Evolutionary conservation across 1,284 basidiomycete genomes (phyloP).

Genomic region (Tilletiopsis washingtonensis): DNA sequence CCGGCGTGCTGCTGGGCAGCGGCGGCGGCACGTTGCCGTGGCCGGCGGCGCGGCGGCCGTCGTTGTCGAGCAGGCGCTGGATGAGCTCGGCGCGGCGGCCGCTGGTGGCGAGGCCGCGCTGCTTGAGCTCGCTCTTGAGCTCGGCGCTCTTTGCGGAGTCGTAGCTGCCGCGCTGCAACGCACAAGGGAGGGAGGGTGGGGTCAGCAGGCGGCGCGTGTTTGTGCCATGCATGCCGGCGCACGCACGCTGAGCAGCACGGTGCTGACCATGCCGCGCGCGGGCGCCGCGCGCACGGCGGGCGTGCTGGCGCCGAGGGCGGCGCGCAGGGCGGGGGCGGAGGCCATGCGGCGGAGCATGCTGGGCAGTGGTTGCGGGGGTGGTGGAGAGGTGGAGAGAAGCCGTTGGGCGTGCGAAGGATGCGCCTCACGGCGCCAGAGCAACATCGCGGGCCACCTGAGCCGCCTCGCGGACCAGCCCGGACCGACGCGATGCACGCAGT

Average conservation of each 20-base stretch:
- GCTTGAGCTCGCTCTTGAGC: conserved; percentile 6
- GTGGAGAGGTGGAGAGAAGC: too few species aligned
- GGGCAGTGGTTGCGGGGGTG: too few species aligned
- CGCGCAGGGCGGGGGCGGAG: too few species aligned
- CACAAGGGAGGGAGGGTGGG: not conserved
- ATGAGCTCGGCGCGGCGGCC: conserved; percentile 7
- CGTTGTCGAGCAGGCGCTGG: conserved; percentile 6
- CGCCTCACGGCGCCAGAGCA: too few species aligned
- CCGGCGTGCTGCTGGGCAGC: too few species aligned
- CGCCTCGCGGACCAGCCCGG: too few species aligned
- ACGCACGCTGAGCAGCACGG: not conserved
- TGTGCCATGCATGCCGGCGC: not conserved
- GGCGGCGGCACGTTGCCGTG: not conserved
- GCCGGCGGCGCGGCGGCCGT: not conserved
- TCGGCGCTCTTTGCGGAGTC: conserved; percentile 1
- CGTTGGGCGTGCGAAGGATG: too few species aligned
- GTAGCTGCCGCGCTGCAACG: conserved; percentile 5
- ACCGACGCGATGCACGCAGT: too few species aligned
- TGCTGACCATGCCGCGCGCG: not conserved
- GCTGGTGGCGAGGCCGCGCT: conserved; percentile 8
- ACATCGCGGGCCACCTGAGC: too few species aligned
- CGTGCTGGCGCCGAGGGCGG: too few species aligned
- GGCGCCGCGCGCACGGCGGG: too few species aligned
- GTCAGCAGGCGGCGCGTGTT: not conserved
- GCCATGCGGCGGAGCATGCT: too few species aligned